Evolutionary conservation across 2,329 filamentous ascomycete genomes (phyloP), one percentile per base, ranked within the genome.

Genomic region (Cladosporium sp.): DNA sequence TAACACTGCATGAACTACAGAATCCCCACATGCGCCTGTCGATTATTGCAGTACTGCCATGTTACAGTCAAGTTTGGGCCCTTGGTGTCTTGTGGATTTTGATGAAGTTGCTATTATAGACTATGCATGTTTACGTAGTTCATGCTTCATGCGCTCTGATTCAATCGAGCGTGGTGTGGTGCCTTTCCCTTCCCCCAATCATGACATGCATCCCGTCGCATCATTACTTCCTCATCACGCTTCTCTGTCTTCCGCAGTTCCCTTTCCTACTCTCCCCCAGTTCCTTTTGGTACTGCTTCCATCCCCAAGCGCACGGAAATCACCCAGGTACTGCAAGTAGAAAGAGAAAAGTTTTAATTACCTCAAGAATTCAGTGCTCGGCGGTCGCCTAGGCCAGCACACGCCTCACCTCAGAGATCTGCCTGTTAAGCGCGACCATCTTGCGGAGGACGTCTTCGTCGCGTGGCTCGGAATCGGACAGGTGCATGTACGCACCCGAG

Each of bases 401-500:
- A 11, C 24, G 57, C 47, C 49, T 54, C 24, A 62, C 54, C 24
- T 63, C 59, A 9, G 15, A 45, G 15, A 68, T 65, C 54, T 61
- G 57, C 40, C 58, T 56, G 41, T 59, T 61, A 29, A 68, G 56
- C 18, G 49, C 47, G 39, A 56, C 57, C 44, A 69, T 59, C 52
- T 56, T 60, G 47, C 58, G 58, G 47, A 80, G 51, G 15, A 58
- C 68, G 8, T 53, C 67, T n/a, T 72, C 73, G 57, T 78, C 76
- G 37, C 73, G 70, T 1, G 77, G 76, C 34, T 73, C 71, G 37
- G 63, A 71, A 64, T 81, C 73, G 3, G 78, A 77, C 47, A 82
- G 71, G 19, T 70, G 64, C 71, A 82, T 79, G 64, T 82, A 83
- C 17, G 79, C 70, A 24, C 67, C 69, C 49, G 82, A 77, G 41